A percentile compares a stretch with the other conserved stretches of the same genome.
Conservation (phyloP, 306 rosid genomes). For the Castanopsis chinensis region DNA sequence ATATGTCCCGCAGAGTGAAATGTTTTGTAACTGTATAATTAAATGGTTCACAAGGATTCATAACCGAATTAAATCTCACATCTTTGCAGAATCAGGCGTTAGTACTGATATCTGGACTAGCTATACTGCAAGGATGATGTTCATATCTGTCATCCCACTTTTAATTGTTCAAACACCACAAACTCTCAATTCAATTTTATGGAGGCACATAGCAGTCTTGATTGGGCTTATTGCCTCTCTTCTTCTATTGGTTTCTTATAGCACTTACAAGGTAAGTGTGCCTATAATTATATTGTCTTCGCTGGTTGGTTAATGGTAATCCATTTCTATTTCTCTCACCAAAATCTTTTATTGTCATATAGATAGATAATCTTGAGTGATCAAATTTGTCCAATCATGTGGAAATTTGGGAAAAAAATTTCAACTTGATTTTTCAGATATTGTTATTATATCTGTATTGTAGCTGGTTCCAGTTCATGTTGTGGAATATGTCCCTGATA, state of each 20-base stretch:
- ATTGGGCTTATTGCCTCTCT: slow-evolving; percentile 66
- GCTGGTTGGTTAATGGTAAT: not conserved
- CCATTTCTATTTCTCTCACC: not conserved
- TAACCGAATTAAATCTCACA: slow-evolving; percentile 10
- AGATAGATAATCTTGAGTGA: not conserved
- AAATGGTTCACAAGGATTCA: not conserved
- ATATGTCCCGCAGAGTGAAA: not conserved
- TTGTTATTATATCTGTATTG: not conserved
- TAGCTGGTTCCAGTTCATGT: not conserved
- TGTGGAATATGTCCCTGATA: not conserved
- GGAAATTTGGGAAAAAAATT: not conserved
- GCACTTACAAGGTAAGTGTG: slow-evolving; percentile 68
- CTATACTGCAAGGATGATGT: slow-evolving; percentile 81
- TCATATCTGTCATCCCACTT: slow-evolving; percentile 71
- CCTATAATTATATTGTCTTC: not conserved
- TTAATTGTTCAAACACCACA: slow-evolving; percentile 84
- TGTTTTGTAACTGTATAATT: slow-evolving; percentile 4
- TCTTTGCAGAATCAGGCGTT: slow-evolving; percentile 84
- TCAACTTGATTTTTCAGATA: not conserved
- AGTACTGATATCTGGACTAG: slow-evolving; percentile 94
- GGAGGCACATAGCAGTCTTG: slow-evolving; percentile 77
- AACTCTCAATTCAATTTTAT: slow-evolving; percentile 60
- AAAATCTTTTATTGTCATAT: not conserved
- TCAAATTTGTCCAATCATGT: not conserved
- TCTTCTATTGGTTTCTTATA: slow-evolving; percentile 51